Conservation (phyloP, 352 stramenopile species). For the Blastocystis sp. region DNA sequence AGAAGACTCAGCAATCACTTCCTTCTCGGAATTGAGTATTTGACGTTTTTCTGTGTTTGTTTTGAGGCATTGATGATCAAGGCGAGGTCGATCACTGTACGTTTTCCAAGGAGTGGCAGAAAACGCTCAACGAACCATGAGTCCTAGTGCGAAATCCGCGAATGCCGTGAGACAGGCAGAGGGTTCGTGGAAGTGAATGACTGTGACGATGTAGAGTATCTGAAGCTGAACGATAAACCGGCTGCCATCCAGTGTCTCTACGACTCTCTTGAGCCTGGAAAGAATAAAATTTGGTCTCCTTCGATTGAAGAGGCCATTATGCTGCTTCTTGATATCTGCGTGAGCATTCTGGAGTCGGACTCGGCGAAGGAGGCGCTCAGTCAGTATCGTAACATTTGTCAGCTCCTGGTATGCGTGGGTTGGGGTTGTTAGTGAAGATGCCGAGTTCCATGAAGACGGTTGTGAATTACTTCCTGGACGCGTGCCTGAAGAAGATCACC, state of each 20-base stretch:
- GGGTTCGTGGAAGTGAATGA: background rate
- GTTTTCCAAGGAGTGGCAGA: background rate
- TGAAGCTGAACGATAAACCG: background rate
- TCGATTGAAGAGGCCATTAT: background rate
- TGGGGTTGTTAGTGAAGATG: background rate
- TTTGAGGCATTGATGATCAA: background rate
- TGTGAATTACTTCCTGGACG: background rate
- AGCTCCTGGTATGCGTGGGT: background rate
- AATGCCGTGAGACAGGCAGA: background rate
- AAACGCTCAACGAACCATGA: background rate
- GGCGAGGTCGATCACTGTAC: background rate
- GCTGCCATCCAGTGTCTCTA: slow-evolving; percentile 45
- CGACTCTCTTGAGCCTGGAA: slow-evolving; percentile 8
- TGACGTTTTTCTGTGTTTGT: background rate
- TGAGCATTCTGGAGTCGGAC: slow-evolving; percentile 5
- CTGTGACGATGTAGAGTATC: background rate
- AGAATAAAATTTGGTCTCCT: slow-evolving; percentile 24
- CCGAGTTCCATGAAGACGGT: slow-evolving; percentile 33
- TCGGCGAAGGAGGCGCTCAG: slow-evolving; percentile 24
- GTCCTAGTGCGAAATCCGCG: background rate
- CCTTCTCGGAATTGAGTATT: no score
- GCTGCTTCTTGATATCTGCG: slow-evolving; percentile 38
- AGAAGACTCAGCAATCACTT: no score
- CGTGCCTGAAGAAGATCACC: background rate
- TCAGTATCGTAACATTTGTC: slow-evolving; percentile 52